Base-by-base conservation (phyloP, 371 early-diverging fungal genomes). In the Zychaea mexicana region DNA sequence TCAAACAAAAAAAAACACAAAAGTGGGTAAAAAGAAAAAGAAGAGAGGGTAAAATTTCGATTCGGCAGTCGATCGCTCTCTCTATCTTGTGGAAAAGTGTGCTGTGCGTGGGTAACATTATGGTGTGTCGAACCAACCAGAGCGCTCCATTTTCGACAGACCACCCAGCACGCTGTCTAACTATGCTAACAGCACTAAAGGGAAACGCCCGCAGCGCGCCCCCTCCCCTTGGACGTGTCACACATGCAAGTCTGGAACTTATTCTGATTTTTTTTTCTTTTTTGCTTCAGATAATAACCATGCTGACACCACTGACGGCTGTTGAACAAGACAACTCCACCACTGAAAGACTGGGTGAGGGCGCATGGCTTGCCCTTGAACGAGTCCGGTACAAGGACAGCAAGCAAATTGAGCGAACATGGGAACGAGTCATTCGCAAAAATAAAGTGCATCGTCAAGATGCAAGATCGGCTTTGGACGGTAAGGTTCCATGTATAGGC, bases 331-430 rank as follows among this genome's bases (percentile, higher is more conserved):
- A 49, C 19, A 36, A 36, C 38, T n/a, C 7, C 42, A 15, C 17
- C 13, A 42, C n/a, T 42, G n/a, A 49, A 49, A 49, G 49, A 24
- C 62, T 81, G 17, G 82, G 78, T 6, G 60, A 66, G 32, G 84
- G 86, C 3, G 63, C 75, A 10, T 85, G 86, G 86, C 61, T 85
- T 15, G 62, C 70, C 26, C 67, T 85, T n/a, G 83, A 85, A 55
- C 57, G 64, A 22, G 42, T 82, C 46, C 31, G 54, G 2, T 85
- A 79, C 53, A 69, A 56, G 10, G 84, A 82, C 52, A 62, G 67
- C 24, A 55, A 67, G 1, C 62, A 66, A 15, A 58, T 60, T 9
- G 62, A 61, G 46, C 69, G 78, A 27, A 61, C 26, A 22, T 85
- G 83, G 79, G 85, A 85, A 62, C 66, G 83, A 4, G 81, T 81